Evolutionary conservation across 371 early-diverging fungal species (phyloP).

Genomic region (Haplosporangium sp.): DNA sequence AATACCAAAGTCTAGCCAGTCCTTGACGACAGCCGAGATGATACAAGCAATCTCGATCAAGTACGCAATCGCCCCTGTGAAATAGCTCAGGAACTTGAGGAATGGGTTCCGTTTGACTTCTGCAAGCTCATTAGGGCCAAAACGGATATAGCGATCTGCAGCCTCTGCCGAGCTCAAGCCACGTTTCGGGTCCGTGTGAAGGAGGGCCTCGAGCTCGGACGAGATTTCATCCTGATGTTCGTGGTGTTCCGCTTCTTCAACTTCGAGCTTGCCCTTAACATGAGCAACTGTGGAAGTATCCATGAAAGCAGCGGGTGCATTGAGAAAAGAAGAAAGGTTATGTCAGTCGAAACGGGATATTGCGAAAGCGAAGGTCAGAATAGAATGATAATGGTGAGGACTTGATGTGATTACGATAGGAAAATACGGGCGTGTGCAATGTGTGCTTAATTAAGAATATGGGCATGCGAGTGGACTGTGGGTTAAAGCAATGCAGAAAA

Average conservation of each 20-base stretch:
- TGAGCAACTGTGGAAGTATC: slow-evolving; percentile 12
- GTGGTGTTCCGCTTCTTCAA: slow-evolving; percentile 70
- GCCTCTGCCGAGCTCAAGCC: slow-evolving; percentile 73
- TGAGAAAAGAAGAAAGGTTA: background rate
- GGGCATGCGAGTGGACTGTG: background rate
- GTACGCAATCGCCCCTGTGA: slow-evolving; percentile 88
- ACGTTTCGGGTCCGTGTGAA: slow-evolving; percentile 75
- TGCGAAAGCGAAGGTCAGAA: background rate
- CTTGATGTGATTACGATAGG: no score
- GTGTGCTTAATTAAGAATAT: no score
- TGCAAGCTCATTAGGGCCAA: slow-evolving; percentile 80
- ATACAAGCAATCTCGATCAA: slow-evolving; percentile 86
- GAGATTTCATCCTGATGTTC: slow-evolving; percentile 77
- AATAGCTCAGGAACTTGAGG: slow-evolving; percentile 89
- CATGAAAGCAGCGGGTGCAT: background rate
- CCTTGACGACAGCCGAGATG: slow-evolving; percentile 66
- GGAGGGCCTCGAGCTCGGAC: slow-evolving; percentile 76
- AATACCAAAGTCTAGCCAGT: slow-evolving; percentile 87
- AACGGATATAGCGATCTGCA: slow-evolving; percentile 64
- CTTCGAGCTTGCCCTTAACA: slow-evolving; percentile 47
- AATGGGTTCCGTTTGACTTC: slow-evolving; percentile 86
- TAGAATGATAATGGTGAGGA: background rate
- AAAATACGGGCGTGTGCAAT: no score
- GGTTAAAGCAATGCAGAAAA: background rate
- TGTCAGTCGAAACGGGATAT: background rate